Conservation (phyloP, 2,329 filamentous ascomycete genomes). For the Arthrobotrys sinensis region DNA sequence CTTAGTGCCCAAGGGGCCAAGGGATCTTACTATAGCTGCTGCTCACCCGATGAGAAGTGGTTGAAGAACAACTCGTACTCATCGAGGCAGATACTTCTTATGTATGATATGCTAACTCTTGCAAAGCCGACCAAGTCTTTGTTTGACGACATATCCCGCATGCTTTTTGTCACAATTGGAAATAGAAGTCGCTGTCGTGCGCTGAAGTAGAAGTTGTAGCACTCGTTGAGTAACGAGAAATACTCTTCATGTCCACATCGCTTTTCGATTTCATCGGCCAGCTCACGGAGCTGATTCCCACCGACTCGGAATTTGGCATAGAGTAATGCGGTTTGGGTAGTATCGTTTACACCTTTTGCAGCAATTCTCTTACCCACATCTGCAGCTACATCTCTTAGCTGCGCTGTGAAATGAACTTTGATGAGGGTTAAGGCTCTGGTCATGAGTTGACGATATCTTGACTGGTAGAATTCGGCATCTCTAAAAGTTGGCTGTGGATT, state of each 20-base stretch:
- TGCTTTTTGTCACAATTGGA: conserved; percentile 65
- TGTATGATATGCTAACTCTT: conserved; percentile 76
- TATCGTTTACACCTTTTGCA: conserved; percentile 79
- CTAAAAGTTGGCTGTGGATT: conserved; percentile 61
- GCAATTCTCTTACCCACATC: conserved; percentile 73
- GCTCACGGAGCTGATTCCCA: conserved; percentile 76
- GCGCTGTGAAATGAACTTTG: conserved; percentile 77
- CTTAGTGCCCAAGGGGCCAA: not conserved
- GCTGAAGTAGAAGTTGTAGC: conserved; percentile 63
- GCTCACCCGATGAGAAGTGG: conserved; percentile 64
- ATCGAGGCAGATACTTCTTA: conserved; percentile 77
- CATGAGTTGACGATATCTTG: conserved; percentile 63
- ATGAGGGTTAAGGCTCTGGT: conserved; percentile 78
- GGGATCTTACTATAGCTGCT: conserved; percentile 62
- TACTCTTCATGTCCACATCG: conserved; percentile 74
- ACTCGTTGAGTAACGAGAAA: conserved; percentile 64
- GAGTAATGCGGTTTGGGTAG: conserved; percentile 78
- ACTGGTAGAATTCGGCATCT: conserved; percentile 69
- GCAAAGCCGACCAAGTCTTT: conserved; percentile 78
- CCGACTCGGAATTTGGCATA: conserved; percentile 81
- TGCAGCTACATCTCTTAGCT: conserved; percentile 75
- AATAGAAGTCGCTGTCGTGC: conserved; percentile 63
- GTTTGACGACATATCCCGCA: conserved; percentile 72
- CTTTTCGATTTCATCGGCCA: conserved; percentile 79
- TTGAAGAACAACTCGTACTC: conserved; percentile 75